These are phyloP conservation scores for Cetradonia linearis DNA, from an alignment of 495 filamentous ascomycete genomes.

Conservation along the genomic window DNA sequence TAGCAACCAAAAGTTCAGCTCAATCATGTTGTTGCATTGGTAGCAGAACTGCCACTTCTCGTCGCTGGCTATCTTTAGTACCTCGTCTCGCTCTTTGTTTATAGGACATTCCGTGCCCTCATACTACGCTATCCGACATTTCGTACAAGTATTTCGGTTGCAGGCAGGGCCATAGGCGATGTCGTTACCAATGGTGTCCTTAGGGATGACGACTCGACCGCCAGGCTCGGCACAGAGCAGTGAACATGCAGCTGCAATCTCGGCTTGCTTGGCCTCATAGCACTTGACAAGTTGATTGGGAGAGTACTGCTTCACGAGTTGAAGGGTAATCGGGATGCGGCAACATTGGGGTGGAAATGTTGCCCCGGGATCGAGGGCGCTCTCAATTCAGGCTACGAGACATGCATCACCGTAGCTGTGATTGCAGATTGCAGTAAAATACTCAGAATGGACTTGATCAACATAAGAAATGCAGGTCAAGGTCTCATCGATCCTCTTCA, in stretches of 20 bases:
- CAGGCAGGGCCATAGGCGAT: neutral
- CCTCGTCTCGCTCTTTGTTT: neutral
- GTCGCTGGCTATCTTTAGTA: neutral
- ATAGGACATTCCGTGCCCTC: neutral
- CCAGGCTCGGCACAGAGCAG: slow-evolving; percentile 1
- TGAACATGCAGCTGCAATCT: neutral
- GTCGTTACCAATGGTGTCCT: neutral
- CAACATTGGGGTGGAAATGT: neutral
- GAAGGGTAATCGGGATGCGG: neutral
- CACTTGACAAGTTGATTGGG: neutral
- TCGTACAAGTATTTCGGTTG: neutral
- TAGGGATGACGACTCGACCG: neutral
- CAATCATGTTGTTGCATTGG: neutral
- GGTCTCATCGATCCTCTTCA: neutral
- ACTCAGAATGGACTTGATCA: neutral
- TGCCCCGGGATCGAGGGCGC: neutral
- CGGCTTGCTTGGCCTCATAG: neutral
- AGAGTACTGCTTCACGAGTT: neutral
- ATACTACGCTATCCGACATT: neutral
- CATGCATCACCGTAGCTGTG: neutral
- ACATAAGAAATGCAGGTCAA: neutral
- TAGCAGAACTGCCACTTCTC: neutral
- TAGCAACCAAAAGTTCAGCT: slow-evolving; percentile 7
- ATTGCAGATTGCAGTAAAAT: neutral
- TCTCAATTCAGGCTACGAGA: neutral